phyloP scores from a whole-genome alignment of 371 early-diverging fungal species.

The Blakeslea trispora region DNA sequence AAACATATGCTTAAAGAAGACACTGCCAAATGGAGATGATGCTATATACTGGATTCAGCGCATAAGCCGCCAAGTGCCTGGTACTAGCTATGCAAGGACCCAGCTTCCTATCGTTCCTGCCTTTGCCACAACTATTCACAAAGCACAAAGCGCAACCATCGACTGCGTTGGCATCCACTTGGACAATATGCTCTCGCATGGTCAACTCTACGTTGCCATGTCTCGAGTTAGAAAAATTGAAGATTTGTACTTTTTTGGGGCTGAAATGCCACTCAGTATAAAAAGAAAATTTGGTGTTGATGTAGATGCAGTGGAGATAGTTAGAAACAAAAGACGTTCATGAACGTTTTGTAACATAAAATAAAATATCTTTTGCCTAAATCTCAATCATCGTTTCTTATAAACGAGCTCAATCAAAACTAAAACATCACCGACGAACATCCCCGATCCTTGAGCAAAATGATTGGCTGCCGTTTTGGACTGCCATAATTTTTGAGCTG shows the following conservation, averaged over 20 bases:
- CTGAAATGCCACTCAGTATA: neutral
- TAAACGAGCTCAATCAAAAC: too few species aligned
- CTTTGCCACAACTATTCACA: neutral
- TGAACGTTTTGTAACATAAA: too few species aligned
- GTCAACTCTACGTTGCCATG: constrained; percentile 6
- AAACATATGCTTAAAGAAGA: constrained; percentile 8
- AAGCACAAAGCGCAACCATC: constrained; percentile 1
- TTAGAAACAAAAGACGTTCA: neutral
- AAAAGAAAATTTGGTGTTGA: neutral
- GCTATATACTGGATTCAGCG: constrained; percentile 5
- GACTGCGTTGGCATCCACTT: neutral
- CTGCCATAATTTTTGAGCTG: too few species aligned
- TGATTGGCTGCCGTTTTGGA: too few species aligned
- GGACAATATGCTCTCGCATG: constrained; percentile 3
- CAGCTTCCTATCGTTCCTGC: constrained; percentile 1
- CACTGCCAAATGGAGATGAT: too few species aligned
- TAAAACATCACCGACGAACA: too few species aligned
- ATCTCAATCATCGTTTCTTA: too few species aligned
- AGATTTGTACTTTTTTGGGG: constrained; percentile 5
- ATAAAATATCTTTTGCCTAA: too few species aligned
- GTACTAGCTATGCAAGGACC: neutral
- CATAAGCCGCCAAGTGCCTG: constrained; percentile 1
- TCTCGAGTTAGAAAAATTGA: constrained; percentile 4
- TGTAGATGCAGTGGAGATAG: neutral
- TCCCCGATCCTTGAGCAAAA: too few species aligned